Conservation (phyloP, 257 asterid species). For the Ligustrum vulgare region DNA sequence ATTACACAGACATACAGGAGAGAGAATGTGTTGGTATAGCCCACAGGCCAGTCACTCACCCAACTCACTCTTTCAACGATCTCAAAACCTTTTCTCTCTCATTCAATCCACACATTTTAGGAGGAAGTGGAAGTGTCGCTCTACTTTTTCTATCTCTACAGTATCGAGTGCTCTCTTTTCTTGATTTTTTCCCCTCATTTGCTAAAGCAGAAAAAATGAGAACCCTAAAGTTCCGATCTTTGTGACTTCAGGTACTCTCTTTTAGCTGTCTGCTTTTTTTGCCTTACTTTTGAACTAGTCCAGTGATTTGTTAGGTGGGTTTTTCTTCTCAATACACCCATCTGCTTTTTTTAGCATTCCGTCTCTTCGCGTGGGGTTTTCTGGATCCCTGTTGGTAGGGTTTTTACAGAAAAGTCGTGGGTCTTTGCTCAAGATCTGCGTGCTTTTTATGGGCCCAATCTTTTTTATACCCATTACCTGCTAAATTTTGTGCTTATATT, state of each 20-base stretch:
- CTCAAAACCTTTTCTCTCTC: conserved; percentile 40
- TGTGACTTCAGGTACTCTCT: conserved; percentile 53
- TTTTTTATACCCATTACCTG: conserved; percentile 37
- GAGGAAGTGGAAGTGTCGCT: conserved; percentile 29
- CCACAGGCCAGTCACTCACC: conserved; percentile 29
- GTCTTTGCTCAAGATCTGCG: conserved; percentile 73
- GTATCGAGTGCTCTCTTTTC: conserved; percentile 30
- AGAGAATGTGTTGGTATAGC: conserved; percentile 2
- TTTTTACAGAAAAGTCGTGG: conserved; percentile 54
- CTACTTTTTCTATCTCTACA: conserved; percentile 39
- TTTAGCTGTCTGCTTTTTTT: conserved; percentile 40
- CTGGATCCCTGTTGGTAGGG: conserved; percentile 55
- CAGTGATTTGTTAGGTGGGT: conserved; percentile 49
- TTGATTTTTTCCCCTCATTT: conserved; percentile 25
- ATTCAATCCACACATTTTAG: conserved; percentile 35
- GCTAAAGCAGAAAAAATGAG: conserved; percentile 22
- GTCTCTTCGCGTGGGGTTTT: conserved; percentile 56
- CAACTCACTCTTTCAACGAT: conserved; percentile 40
- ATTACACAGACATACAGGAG: no score
- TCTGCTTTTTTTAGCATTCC: conserved; percentile 39
- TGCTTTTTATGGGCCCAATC: conserved; percentile 55
- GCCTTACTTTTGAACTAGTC: conserved; percentile 56
- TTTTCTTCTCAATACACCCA: conserved; percentile 42
- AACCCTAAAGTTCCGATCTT: conserved; percentile 65
- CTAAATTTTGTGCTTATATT: conserved; percentile 42